phyloP scores from a whole-genome alignment of 2,329 filamentous ascomycete species.

The Mycosphaerella sp. region DNA sequence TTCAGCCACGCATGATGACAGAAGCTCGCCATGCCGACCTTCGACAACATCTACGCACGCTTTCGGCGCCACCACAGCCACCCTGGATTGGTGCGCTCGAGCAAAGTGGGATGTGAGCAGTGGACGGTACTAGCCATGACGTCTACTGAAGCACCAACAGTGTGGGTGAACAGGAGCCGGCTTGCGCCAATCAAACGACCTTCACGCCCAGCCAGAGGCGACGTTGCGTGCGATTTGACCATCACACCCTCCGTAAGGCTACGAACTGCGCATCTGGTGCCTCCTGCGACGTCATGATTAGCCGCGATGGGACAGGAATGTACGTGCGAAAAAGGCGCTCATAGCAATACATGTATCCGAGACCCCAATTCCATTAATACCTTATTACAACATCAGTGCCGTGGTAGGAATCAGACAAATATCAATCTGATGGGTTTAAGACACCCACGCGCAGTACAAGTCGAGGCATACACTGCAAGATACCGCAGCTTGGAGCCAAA shows the following conservation, averaged over 20 bases:
- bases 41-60: not conserved
- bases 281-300: not conserved
- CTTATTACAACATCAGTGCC: too few species aligned
- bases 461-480: too few species aligned
- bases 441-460: too few species aligned
- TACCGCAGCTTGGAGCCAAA: too few species aligned
- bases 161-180: not conserved
- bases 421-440: too few species aligned
- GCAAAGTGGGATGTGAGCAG: not conserved
- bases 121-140: not conserved
- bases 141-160: not conserved
- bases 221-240: not conserved
- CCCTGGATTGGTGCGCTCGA: not conserved
- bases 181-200: not conserved
- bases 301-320: not conserved
- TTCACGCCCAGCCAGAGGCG: not conserved
- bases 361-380: not conserved
- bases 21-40: not conserved
- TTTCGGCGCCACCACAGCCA: constrained; percentile 8
- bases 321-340: not conserved
- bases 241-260: not conserved
- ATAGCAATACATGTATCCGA: not conserved
- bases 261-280: not conserved
- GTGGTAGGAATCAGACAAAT: too few species aligned
- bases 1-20: constrained; percentile 2